Percentiles rank a stretch among this genome's conserved stretches.
Evolutionary conservation across 1,284 basidiomycete genomes (phyloP).

Genomic region (Ganoderma resinaceum): DNA sequence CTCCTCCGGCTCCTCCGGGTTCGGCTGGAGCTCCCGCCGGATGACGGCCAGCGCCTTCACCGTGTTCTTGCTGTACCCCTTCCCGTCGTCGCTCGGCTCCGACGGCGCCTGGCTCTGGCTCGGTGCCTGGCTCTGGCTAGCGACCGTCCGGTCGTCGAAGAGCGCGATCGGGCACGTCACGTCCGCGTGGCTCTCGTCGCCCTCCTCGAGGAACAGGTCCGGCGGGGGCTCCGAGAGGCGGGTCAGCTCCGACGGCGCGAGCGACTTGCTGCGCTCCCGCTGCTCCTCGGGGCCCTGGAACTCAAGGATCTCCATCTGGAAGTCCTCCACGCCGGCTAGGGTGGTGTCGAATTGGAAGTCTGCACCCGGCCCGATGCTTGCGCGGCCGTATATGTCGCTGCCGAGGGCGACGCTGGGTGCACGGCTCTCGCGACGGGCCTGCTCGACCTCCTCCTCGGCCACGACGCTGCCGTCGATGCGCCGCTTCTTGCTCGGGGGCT

Average conservation of each 20-base stretch:
- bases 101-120: slow-evolving; percentile 38
- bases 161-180: slow-evolving; percentile 79
- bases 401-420: slow-evolving; percentile 62
- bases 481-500: slow-evolving; percentile 66
- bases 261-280: slow-evolving; percentile 48
- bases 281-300: slow-evolving; percentile 43
- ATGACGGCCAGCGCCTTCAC: slow-evolving; percentile 89
- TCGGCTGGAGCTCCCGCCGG: slow-evolving; percentile 75
- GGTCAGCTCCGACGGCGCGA: slow-evolving; percentile 61
- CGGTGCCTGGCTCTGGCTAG: slow-evolving; percentile 44
- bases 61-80: slow-evolving; percentile 90
- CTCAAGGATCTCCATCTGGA: slow-evolving; percentile 63
- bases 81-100: slow-evolving; percentile 58
- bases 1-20: slow-evolving; percentile 51
- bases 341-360: slow-evolving; percentile 57
- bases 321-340: slow-evolving; percentile 60
- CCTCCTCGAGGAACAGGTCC: slow-evolving; percentile 62
- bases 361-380: slow-evolving; percentile 47
- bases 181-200: slow-evolving; percentile 70
- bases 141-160: slow-evolving; percentile 73
- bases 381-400: slow-evolving; percentile 55
- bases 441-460: slow-evolving; percentile 56
- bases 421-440: slow-evolving; percentile 69
- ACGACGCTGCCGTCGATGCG: slow-evolving; percentile 57
- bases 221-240: slow-evolving; percentile 72